Percentiles rank a stretch among this genome's conserved stretches.
These are phyloP conservation scores for Leishmania amazonensis DNA, from an alignment of 208 protist genomes.

Conservation along the genomic window DNA sequence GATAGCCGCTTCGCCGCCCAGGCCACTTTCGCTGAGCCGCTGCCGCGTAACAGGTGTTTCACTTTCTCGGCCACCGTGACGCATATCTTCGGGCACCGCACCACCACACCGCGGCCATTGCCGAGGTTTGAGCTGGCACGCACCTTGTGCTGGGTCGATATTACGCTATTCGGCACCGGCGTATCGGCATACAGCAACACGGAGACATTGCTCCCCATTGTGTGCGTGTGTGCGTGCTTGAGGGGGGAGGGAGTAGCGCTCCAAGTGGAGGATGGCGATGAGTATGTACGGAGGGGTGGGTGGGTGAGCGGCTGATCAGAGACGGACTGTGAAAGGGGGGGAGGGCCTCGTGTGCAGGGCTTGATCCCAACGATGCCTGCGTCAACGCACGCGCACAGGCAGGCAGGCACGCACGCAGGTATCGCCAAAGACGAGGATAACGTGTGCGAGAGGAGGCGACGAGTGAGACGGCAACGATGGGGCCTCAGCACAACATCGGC, in stretches of 20 bases:
- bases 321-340: too few relatives aligned
- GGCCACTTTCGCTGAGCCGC: background rate
- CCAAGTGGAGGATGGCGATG: background rate
- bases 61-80: conserved; percentile 10
- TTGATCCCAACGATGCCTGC: too few relatives aligned
- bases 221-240: background rate
- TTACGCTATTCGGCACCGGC: conserved; percentile 18
- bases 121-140: background rate
- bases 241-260: conserved; percentile 3
- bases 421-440: background rate
- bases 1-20: background rate
- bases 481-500: too few relatives aligned
- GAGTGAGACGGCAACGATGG: too few relatives aligned
- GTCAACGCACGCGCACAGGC: too few relatives aligned
- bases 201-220: conserved; percentile 28
- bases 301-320: background rate
- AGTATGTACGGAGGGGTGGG: background rate
- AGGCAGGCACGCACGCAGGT: too few relatives aligned
- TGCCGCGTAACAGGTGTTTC: background rate
- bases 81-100: conserved; percentile 20
- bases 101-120: background rate
- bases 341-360: too few relatives aligned
- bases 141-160: conserved; percentile 8
- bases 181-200: conserved; percentile 19
- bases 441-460: background rate